These are phyloP conservation scores for Aureobasidium sp. DNA, from an alignment of 2,329 filamentous ascomycete genomes.

Conservation along the genomic window DNA sequence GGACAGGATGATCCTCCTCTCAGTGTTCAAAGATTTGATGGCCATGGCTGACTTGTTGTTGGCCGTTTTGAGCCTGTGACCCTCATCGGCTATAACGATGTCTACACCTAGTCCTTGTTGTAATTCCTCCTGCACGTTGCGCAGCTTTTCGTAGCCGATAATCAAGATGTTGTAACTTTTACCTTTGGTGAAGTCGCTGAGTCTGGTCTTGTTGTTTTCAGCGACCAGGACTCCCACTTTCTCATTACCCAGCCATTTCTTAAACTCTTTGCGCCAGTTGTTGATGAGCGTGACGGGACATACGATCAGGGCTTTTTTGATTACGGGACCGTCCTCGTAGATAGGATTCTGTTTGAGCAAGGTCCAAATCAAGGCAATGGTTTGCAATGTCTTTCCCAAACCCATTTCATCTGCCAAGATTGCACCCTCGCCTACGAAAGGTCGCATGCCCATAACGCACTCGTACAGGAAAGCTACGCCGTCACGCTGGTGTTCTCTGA, in stretches of 20 bases:
- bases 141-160: slow-evolving; percentile 63
- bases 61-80: slow-evolving; percentile 58
- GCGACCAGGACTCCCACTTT: slow-evolving; percentile 60
- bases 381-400: slow-evolving; percentile 64
- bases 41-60: slow-evolving; percentile 60
- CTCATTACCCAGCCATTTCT: slow-evolving; percentile 65
- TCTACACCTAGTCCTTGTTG: slow-evolving; percentile 56
- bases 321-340: slow-evolving; percentile 48
- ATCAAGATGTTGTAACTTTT: slow-evolving; percentile 64
- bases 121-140: slow-evolving; percentile 56
- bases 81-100: slow-evolving; percentile 63
- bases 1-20: slow-evolving; percentile 54
- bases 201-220: slow-evolving; percentile 49
- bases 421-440: slow-evolving; percentile 58
- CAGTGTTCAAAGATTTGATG: slow-evolving; percentile 55
- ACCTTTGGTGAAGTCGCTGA: slow-evolving; percentile 62
- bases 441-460: slow-evolving; percentile 65
- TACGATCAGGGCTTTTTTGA: slow-evolving; percentile 64
- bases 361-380: slow-evolving; percentile 64
- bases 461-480: slow-evolving; percentile 66
- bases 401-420: slow-evolving; percentile 72
- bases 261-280: slow-evolving; percentile 66
- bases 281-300: slow-evolving; percentile 64
- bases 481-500: slow-evolving; percentile 60
- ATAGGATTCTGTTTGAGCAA: slow-evolving; percentile 64